phyloP scores from a whole-genome alignment of 2,329 filamentous ascomycete species.

The Phaeosphaeria sp. region DNA sequence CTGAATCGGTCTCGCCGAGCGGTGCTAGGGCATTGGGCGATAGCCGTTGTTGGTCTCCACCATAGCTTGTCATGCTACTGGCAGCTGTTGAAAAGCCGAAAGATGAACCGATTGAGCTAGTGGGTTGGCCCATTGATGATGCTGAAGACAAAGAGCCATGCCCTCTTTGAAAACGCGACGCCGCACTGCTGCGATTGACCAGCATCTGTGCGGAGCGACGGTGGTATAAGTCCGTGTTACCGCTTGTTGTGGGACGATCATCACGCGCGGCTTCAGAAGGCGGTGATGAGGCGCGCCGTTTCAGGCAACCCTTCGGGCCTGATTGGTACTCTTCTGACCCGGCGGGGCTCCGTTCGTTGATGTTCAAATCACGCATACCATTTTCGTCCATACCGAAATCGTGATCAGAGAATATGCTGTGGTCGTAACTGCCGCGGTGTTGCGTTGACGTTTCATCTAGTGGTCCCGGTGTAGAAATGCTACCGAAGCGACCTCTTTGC shows the following conservation, averaged over 20 bases:
- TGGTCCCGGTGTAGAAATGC: slow-evolving; percentile 54
- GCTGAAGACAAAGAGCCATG: slow-evolving; percentile 68
- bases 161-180: slow-evolving; percentile 61
- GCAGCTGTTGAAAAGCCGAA: slow-evolving; percentile 62
- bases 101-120: slow-evolving; percentile 68
- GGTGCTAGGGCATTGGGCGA: slow-evolving; percentile 68
- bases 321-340: slow-evolving; percentile 52
- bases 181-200: slow-evolving; percentile 61
- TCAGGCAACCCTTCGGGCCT: slow-evolving; percentile 61
- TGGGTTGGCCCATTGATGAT: slow-evolving; percentile 66
- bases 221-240: slow-evolving; percentile 58
- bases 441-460: slow-evolving; percentile 61
- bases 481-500: slow-evolving; percentile 54
- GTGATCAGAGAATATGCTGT: slow-evolving; percentile 58
- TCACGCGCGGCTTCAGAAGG: slow-evolving; percentile 62
- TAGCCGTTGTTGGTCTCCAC: slow-evolving; percentile 66
- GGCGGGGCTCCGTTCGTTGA: slow-evolving; percentile 60
- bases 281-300: slow-evolving; percentile 69
- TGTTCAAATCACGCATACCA: slow-evolving; percentile 58
- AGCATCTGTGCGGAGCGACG: slow-evolving; percentile 63
- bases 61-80: slow-evolving; percentile 71
- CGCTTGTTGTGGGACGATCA: slow-evolving; percentile 52
- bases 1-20: slow-evolving; percentile 60
- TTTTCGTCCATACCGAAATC: slow-evolving; percentile 63
- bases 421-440: slow-evolving; percentile 68